Base-by-base conservation (phyloP, 495 filamentous ascomycete species). In the Neurospora sp. region DNA sequence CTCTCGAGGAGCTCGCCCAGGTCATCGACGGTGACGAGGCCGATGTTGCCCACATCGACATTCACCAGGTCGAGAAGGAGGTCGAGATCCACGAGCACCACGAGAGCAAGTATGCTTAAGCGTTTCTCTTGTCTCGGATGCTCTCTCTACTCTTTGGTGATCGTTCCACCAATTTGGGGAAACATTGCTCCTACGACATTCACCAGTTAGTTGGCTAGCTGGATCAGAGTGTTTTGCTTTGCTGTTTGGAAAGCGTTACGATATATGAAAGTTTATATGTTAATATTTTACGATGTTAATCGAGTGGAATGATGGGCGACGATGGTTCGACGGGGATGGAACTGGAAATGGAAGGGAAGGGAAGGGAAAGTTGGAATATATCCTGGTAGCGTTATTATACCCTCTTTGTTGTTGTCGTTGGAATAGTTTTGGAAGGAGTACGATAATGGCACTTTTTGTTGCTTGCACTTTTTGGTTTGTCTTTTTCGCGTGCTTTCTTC, bases 1-100 rank as follows among this genome's bases (percentile, higher is more conserved):
- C 88, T 18, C 85, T 91, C 69, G 90, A 91, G 81, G 90, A 91
- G 80, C 87, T 92, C 8, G 86, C 84, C 72, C 85, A 84, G 80
- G 81, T 88, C 78, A 88, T 90, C 75, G 88, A 89, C 69, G 88
- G 88, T 40, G 85, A 89, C 14, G 79, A 82, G 0, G 88, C 88
- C 48, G 78, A 84, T 44, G 83, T 87, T 8, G 85, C 78, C 37
- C 77, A 78, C 68, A 41, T 85, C 68, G 76, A 83, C 71, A 76
- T 85, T 71, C 76, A 78, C 72, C 76, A 84, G 77, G 77, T 85
- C 76, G 78, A 80, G 78, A 80, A 80, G 75, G 78, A 80, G 75
- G 44, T 68, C 0, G 71, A 78, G 42, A 79, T 79, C 73, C 70
- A 71, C 69, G 71, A 78, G 41, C 76, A 77, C 75, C 69, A 70